Base-by-base conservation (phyloP, 2,329 filamentous ascomycete genomes). In the Fusarium pseudocircinatum region DNA sequence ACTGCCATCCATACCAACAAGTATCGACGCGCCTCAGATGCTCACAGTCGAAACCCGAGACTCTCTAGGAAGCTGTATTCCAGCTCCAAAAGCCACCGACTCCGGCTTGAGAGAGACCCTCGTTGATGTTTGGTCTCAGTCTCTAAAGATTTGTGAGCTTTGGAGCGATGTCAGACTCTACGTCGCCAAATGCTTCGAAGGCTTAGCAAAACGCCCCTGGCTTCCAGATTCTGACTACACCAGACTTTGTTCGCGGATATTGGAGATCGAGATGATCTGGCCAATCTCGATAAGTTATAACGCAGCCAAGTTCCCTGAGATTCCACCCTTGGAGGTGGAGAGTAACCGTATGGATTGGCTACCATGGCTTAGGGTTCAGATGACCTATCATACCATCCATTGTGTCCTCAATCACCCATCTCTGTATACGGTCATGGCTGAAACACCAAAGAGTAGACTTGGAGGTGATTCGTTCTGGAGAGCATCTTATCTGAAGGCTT, bases 401-500 rank as follows among this genome's bases (percentile, higher is more conserved):
- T 69, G 68, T 1, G 60, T 67, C 2, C 58, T 74, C 10, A 74
- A 74, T 6, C 72, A 74, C 16, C 72, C 71, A 0, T 72, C 63
- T 4, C 11, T 75, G 0, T 75, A 75, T 22, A 60, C 68, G 0
- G 32, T 54, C 10, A 66, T 67, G 39, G 59, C 64, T 10, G 39
- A 69, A 26, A 69, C 64, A 1, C 63, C 72, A 1, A 70, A 44
- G 2, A 37, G 44, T 7, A 72, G 24, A 24, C 28, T 70, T 1
- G 72, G 72, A 1, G 60, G 58, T 1, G 69, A 60, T 7, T 63
- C 72, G 0, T 74, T 74, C 2, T 74, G 72, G 72, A 57, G 68
- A 46, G 47, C 64, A 2, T 74, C 72, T 0, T 72, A 64, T 0
- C 60, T 72, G 3, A 75, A 63, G 1, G 72, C 72, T 0, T 53